Evolutionary conservation across 305 asterid species (phyloP), one percentile per base, ranked within the genome.

Genomic region (Caryopteris hybrid): DNA sequence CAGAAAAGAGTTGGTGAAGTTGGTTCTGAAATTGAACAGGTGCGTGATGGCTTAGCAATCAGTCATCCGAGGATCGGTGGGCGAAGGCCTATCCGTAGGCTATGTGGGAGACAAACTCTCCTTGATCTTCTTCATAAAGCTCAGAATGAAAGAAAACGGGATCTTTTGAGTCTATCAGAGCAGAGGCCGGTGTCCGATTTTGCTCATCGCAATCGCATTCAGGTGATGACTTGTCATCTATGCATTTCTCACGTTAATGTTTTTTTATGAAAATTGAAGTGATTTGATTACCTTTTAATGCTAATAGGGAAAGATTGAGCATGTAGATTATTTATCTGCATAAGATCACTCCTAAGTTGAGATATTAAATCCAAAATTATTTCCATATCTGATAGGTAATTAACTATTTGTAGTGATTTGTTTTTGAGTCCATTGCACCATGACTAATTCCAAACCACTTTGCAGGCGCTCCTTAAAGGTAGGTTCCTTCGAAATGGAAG

Each of bases 51-150:
- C 29, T 47, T 61, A 72, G 70, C 62, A 12, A 54, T 48, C 18
- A 34, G 27, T 72, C 21, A 18, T 25, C 33, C 51, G 2, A 84
- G 79, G 66, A 47, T 23, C 73, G 90, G 81, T 69, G 80, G 81
- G 51, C 76, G 86, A 47, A 85, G 83, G 72, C 85, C 88, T 33
- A 80, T 90, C 22, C 80, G 89, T 18, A 88, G 77, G 76, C 64
- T 94, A 33, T 82, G 95, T 76, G 99, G 98, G 46, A 86, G 99
- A 76, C 99, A 94, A 66, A 86, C 95, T 70, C 92, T 91, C 70
- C 80, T 89, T 59, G 97, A 94, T 83, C 91, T 94, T 74, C 89
- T 89, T 67, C 39, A 61, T 51, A 87, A 76, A 81, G 86, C 94
- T 64, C 95, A 89, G 74, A 76, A 64, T 66, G 93, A 94, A 76